These are phyloP conservation scores for Hordeum marinum DNA, from an alignment of 176 grass and related monocot genomes.

Conservation along the genomic window DNA sequence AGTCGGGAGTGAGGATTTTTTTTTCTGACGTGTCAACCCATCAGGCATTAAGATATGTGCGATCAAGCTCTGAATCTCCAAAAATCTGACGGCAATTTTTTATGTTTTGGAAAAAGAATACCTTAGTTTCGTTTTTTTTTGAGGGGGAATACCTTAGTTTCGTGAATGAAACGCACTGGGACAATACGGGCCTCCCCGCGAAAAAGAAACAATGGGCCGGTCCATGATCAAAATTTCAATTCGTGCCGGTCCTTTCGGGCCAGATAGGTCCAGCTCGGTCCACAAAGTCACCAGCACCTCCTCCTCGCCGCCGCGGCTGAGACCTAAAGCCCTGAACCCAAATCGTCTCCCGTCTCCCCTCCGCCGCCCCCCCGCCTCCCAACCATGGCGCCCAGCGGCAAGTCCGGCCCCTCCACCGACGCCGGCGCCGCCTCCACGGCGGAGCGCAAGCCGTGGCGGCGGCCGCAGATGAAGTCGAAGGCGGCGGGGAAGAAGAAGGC, in stretches of 20 bases:
- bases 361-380: conserved; percentile 18
- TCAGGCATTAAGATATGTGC: too few species aligned
- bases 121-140: too few species aligned
- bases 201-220: background rate
- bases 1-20: too few species aligned
- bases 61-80: too few species aligned
- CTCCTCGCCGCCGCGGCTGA: conserved; percentile 55
- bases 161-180: background rate
- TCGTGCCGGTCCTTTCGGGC: background rate
- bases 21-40: too few species aligned
- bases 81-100: too few species aligned
- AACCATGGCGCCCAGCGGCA: conserved; percentile 44
- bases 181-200: background rate
- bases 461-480: conserved; percentile 26
- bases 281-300: background rate
- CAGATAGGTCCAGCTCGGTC: background rate
- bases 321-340: conserved; percentile 65
- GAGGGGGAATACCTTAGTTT: too few species aligned
- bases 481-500: conserved; percentile 58
- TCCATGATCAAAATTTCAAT: background rate
- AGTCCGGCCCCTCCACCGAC: conserved; percentile 14
- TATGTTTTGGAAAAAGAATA: too few species aligned
- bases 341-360: conserved; percentile 17
- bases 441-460: background rate
- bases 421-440: background rate